Evolutionary conservation across 2,329 filamentous ascomycete species (phyloP).

Genomic region (Sporothrix globosa): DNA sequence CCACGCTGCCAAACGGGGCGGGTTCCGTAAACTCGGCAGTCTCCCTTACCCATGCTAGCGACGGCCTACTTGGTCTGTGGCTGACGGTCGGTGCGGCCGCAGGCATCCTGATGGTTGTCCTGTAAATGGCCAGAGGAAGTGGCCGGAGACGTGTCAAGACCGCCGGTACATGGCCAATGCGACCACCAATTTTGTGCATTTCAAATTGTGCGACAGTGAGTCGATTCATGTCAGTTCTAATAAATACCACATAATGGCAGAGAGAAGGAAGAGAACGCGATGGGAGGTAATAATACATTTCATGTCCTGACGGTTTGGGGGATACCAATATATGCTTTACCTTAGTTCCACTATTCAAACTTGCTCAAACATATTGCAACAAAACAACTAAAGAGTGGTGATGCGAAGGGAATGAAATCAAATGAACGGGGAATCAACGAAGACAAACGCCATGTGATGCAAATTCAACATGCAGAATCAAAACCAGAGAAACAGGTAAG

Average conservation of each 20-base stretch:
- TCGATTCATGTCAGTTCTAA: neutral
- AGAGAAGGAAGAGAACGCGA: neutral
- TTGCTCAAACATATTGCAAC: neutral
- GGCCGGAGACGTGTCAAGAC: no score
- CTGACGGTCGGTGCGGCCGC: neutral
- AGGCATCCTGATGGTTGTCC: slow-evolving; percentile 25
- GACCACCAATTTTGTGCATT: neutral
- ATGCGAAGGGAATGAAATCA: neutral
- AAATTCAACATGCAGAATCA: neutral
- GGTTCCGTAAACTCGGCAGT: neutral
- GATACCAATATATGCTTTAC: slow-evolving; percentile 6
- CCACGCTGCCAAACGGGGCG: neutral
- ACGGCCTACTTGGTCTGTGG: slow-evolving; percentile 7
- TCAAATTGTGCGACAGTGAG: neutral
- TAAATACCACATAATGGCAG: neutral
- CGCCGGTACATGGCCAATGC: neutral
- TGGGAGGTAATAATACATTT: no score
- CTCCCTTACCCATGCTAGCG: neutral
- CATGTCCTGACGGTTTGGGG: neutral
- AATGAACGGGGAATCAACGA: neutral
- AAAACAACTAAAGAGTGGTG: slow-evolving; percentile 9
- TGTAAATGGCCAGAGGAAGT: slow-evolving; percentile 4
- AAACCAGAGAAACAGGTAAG: neutral
- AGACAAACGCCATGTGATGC: neutral
- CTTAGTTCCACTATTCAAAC: neutral